Conservation (phyloP, 345 rosid species). For the Diplotaxis tenuifolia region DNA sequence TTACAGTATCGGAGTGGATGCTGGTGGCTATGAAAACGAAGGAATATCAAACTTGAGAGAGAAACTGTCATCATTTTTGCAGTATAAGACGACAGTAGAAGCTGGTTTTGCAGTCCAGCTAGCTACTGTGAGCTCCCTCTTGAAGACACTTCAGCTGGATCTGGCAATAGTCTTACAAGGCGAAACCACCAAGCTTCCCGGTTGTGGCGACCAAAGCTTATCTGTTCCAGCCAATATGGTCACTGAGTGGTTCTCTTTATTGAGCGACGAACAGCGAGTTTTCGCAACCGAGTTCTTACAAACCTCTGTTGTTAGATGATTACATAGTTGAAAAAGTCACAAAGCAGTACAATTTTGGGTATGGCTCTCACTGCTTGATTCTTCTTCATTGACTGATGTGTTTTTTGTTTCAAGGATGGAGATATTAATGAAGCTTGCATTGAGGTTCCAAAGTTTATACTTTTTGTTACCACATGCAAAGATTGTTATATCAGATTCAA, state of each 20-base stretch:
- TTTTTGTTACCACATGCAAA: neutral
- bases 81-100: conserved; percentile 35
- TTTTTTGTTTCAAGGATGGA: neutral
- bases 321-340: neutral
- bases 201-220: conserved; percentile 30
- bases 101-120: conserved; percentile 60
- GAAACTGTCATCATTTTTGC: conserved; percentile 47
- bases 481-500: neutral
- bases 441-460: neutral
- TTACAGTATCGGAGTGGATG: conserved; percentile 64
- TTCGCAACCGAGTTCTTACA: conserved; percentile 35
- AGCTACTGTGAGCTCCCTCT: conserved; percentile 51
- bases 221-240: conserved; percentile 38
- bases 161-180: conserved; percentile 34
- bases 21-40: conserved; percentile 57
- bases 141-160: conserved; percentile 44
- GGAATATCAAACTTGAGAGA: conserved; percentile 51
- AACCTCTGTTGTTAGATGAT: conserved; percentile 17
- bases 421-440: neutral
- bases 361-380: conserved; percentile 8
- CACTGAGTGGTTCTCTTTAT: conserved; percentile 58
- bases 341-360: conserved; percentile 22
- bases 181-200: conserved; percentile 5
- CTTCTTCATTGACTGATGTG: neutral
- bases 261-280: conserved; percentile 41